These are phyloP conservation scores for Yamadazyma spencermartinsiae DNA, from an alignment of 1,139 yeast genomes.

Conservation along the genomic window DNA sequence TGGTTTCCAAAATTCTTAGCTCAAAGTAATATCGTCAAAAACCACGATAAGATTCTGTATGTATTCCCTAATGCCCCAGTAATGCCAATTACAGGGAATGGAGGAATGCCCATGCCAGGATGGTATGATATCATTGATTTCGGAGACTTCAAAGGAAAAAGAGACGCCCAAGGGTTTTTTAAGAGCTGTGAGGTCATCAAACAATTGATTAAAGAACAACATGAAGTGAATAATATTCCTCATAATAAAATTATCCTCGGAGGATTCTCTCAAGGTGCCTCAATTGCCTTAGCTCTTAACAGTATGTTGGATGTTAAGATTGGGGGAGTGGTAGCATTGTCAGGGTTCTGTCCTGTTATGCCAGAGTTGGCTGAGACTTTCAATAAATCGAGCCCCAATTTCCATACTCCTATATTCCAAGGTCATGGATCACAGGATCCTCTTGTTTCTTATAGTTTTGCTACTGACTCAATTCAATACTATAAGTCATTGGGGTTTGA, in stretches of 20 bases:
- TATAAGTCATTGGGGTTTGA: conserved; percentile 52
- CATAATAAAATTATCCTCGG: conserved; percentile 78
- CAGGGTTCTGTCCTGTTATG: conserved; percentile 72
- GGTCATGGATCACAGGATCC: conserved; percentile 88
- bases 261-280: conserved; percentile 96
- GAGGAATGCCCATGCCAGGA: conserved; percentile 70
- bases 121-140: conserved; percentile 83
- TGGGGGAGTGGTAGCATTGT: conserved; percentile 76
- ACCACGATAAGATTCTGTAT: conserved; percentile 64
- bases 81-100: conserved; percentile 66
- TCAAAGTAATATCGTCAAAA: conserved; percentile 42
- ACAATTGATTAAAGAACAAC: conserved; percentile 60
- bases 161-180: conserved; percentile 67
- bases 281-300: conserved; percentile 63
- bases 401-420: conserved; percentile 75
- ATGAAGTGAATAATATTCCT: conserved; percentile 57
- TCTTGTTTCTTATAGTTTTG: conserved; percentile 53
- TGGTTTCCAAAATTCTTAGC: conserved; percentile 60
- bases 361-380: conserved; percentile 34
- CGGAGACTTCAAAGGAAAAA: conserved; percentile 46
- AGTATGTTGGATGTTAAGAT: conserved; percentile 53
- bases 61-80: conserved; percentile 88
- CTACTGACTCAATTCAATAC: conserved; percentile 48
- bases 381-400: conserved; percentile 37
- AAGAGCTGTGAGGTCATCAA: conserved; percentile 55